A percentile compares a stretch with the other conserved stretches of the same genome.
Evolutionary conservation across 2,329 filamentous ascomycete genomes (phyloP).

Genomic region (Lachnellula hyalina): DNA sequence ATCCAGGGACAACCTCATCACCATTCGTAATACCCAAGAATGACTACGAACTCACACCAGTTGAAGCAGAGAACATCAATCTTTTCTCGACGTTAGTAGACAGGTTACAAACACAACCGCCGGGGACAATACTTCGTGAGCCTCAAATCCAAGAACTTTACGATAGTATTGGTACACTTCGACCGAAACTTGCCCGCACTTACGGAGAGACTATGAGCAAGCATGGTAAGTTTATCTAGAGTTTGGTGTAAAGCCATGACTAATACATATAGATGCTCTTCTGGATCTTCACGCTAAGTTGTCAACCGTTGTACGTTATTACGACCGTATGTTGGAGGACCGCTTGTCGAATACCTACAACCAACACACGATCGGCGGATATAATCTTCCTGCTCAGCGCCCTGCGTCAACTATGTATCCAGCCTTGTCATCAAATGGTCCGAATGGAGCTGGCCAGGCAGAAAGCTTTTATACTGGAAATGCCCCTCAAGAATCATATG

Average conservation of each 20-base stretch:
- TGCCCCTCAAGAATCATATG: conserved; percentile 44
- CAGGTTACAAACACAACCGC: conserved; percentile 87
- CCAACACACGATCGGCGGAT: conserved; percentile 67
- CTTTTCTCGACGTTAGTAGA: conserved; percentile 92
- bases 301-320: conserved; percentile 93
- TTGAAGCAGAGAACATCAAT: conserved; percentile 97
- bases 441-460: conserved; percentile 46
- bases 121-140: conserved; percentile 91
- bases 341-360: conserved; percentile 88
- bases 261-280: conserved; percentile 66
- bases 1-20: conserved; percentile 42
- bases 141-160: conserved; percentile 98
- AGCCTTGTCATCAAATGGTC: conserved; percentile 52
- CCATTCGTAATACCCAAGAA: conserved; percentile 68
- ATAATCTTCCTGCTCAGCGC: conserved; percentile 47
- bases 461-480: conserved; percentile 82
- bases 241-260: conserved; percentile 11
- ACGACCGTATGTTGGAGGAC: conserved; percentile 97
- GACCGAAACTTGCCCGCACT: conserved; percentile 88
- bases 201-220: conserved; percentile 99
- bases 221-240: conserved; percentile 60
- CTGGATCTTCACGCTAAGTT: conserved; percentile 92
- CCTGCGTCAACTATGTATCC: conserved; percentile 64
- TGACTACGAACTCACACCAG: conserved; percentile 87
- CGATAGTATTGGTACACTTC: conserved; percentile 88